Base-by-base conservation (phyloP, 495 filamentous ascomycete species). In the Hapsidospora chrysogenum region DNA sequence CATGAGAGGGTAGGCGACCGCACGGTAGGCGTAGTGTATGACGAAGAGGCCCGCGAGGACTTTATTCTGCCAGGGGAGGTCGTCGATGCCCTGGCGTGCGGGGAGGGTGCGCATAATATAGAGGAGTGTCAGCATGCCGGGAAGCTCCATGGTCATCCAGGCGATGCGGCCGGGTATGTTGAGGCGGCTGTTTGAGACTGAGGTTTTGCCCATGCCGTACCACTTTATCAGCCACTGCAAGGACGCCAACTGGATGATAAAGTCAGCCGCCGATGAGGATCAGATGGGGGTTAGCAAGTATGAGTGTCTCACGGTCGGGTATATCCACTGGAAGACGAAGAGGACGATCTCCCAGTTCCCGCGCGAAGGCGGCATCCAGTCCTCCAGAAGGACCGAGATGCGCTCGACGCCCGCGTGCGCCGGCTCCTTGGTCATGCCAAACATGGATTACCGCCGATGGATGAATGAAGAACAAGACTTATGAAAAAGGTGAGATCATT, bases 121-220 rank as follows among this genome's bases (percentile, higher is more conserved):
- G 16, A 86, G 50, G 32, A 96, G 61, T 28, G 74, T 77, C 2
- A 81, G 40, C 33, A 85, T 80, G 33, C 80, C 83, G 13, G 76
- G 70, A 10, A 70, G 57, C 56, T 97, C 89, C 85, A 95, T 94
- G 3, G 69, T 63, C 5, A 73, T 68, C 89, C 89, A 97, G 35
- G 68, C 84, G 19, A 80, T 59, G 41, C 79, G 79, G 41, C 89
- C 89, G n/a, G 85, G 83, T 18, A 96, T 50, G 54, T 97, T 96
- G 55, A 92, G 61, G 11, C 57, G 59, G 27, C 74, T 83, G 3
- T 53, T 40, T n/a, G n/a, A n/a, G 8, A 65, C 57, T 8, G 84
- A 92, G n/a, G 84, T 89, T 56, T 96, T 96, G 43, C 89, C 89
- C 58, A 74, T 70, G 22, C 72, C 69, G 52, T 85, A 78, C 60